Evolutionary conservation across 2,329 filamentous ascomycete genomes (phyloP), one percentile per base, ranked within the genome.

Genomic region (Talaromyces sp.): DNA sequence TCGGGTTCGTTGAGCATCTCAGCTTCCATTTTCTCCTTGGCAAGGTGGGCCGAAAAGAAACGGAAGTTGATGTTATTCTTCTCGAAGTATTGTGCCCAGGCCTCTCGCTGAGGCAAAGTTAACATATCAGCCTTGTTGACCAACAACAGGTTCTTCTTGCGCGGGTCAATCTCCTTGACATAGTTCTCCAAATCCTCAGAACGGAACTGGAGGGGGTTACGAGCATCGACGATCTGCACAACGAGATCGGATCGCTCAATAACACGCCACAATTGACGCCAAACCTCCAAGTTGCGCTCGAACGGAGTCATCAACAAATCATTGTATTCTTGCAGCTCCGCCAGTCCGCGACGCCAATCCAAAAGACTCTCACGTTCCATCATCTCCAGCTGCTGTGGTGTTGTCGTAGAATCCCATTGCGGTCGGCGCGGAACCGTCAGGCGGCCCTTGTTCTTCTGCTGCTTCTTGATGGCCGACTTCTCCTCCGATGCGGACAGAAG

Each of bases 121-220:
- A 99, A 92, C 94, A 99, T 97, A 75, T 99, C 94, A 41, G 94
- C 92, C 80, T 99, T 99, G 81, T 99, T 99, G 68, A 99, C 93
- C 50, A 99, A 80, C 51, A 99, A 73, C 67, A 99, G 69, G 71
- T 97, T 99, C 70, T 91, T 84, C 79, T 99, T 97, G 70, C 85
- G 87, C 2, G 86, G 75, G 65, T 96, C 89, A 22, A 97, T 88
- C 64, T 95, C 91, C 75, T 96, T 95, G 65, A 99, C 94, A 64
- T 99, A 99, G 61, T 80, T 82, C 69, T 97, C 94, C 56, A 99
- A 76, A 78, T 99, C 94, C 63, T 95, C 93, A 4, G 89, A 96
- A 52, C 95, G 85, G 77, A 97, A 99, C 63, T 97, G 82, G 16
- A 99, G 79, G 2, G 94, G 94, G 72, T 97, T 97, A 67, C 94